phyloP scores from a whole-genome alignment of 441 rosid genomes.

The Syzygium syzygioides region DNA sequence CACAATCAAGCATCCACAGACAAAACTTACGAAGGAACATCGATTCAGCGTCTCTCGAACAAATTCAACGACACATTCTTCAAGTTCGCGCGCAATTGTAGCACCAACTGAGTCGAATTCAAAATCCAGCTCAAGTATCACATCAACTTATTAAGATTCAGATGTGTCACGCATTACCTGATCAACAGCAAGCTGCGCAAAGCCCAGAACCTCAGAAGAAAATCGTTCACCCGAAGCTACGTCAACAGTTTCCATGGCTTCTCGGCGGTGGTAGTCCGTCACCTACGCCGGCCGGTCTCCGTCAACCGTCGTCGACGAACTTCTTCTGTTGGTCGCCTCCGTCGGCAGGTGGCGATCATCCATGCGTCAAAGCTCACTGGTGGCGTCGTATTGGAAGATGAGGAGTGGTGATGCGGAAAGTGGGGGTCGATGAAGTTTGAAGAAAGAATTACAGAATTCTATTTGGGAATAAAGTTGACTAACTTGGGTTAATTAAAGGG shows the following conservation, averaged over 20 bases:
- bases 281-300: background rate
- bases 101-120: background rate
- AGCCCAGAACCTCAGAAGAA: background rate
- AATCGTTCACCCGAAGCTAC: background rate
- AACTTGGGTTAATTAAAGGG: background rate
- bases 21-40: background rate
- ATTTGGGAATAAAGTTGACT: no score
- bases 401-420: background rate
- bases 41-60: background rate
- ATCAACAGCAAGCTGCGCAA: background rate
- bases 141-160: fast-evolving
- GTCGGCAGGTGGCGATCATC: background rate
- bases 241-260: background rate
- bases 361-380: background rate
- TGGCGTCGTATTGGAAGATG: background rate
- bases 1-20: background rate
- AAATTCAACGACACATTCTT: background rate
- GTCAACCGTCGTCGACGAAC: background rate
- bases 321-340: background rate
- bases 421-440: background rate
- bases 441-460: no score
- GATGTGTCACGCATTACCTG: fast-evolving
- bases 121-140: background rate
- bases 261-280: background rate
- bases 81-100: background rate